phyloP scores from a whole-genome alignment of 257 asterid species.

The Fraxinus quadrangulata region DNA sequence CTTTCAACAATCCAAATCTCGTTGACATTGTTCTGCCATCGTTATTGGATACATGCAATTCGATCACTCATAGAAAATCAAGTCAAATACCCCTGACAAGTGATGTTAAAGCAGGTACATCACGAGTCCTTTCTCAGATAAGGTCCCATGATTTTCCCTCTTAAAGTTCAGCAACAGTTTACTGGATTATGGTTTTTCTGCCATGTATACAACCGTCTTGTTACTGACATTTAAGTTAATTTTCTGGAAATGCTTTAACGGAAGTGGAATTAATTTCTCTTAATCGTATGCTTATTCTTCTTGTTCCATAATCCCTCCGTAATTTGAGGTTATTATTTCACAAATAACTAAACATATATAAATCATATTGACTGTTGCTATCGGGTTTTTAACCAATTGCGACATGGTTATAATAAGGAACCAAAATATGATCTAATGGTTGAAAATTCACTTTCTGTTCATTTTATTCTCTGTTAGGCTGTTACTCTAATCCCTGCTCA shows the following conservation, averaged over 20 bases:
- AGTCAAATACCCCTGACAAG: conserved; percentile 41
- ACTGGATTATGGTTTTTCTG: not conserved
- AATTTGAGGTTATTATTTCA: not conserved
- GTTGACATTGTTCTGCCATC: conserved; percentile 67
- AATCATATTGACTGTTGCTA: not conserved
- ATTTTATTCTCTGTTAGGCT: not conserved
- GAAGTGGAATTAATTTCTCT: conserved; percentile 3
- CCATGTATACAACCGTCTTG: conserved; percentile 15
- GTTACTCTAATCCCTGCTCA: not conserved
- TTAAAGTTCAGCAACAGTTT: conserved; percentile 12
- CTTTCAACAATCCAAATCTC: conserved; percentile 72
- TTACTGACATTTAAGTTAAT: conserved; percentile 13
- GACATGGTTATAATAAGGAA: not conserved
- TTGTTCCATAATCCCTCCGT: not conserved
- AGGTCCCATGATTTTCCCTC: conserved; percentile 17
- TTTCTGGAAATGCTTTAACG: not conserved
- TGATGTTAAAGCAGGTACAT: conserved; percentile 64
- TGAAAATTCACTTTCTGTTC: not conserved
- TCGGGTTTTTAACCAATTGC: not conserved
- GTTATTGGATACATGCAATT: conserved; percentile 68
- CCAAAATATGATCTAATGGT: not conserved
- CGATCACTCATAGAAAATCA: conserved; percentile 37
- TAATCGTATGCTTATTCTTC: not conserved
- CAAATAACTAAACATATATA: not conserved
- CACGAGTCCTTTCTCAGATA: conserved; percentile 22